These are phyloP conservation scores for Ceratocystis alfenasii DNA, from an alignment of 2,329 filamentous ascomycete species.

Conservation along the genomic window DNA sequence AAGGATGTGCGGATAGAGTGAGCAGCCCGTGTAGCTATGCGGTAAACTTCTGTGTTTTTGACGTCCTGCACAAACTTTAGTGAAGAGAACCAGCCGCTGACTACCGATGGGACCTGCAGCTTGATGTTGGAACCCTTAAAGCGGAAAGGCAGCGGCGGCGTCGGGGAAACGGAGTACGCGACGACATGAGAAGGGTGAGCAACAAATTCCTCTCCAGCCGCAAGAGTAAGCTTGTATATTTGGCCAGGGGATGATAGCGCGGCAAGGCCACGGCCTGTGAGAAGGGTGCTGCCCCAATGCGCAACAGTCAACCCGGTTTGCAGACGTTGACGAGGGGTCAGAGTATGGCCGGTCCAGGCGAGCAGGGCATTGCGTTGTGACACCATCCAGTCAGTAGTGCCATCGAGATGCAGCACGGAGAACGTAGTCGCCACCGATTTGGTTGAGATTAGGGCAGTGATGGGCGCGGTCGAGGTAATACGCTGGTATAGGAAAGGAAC, in stretches of 20 bases:
- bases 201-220: slow-evolving; percentile 76
- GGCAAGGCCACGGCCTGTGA: slow-evolving; percentile 78
- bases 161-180: slow-evolving; percentile 68
- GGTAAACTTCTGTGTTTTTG: slow-evolving; percentile 61
- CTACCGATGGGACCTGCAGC: slow-evolving; percentile 62
- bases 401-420: slow-evolving; percentile 77
- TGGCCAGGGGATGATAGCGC: slow-evolving; percentile 79
- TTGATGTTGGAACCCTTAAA: slow-evolving; percentile 63
- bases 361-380: slow-evolving; percentile 75
- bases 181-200: slow-evolving; percentile 86
- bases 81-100: slow-evolving; percentile 53
- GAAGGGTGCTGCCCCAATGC: slow-evolving; percentile 81
- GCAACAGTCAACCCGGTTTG: slow-evolving; percentile 64
- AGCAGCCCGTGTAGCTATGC: slow-evolving; percentile 49
- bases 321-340: slow-evolving; percentile 62
- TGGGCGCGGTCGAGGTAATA: slow-evolving; percentile 73
- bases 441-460: slow-evolving; percentile 79
- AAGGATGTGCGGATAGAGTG: slow-evolving; percentile 64
- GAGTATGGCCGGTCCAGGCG: slow-evolving; percentile 91
- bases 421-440: slow-evolving; percentile 81
- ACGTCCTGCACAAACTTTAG: slow-evolving; percentile 62
- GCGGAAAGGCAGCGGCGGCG: slow-evolving; percentile 69
- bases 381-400: slow-evolving; percentile 89
- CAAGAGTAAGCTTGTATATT: slow-evolving; percentile 72
- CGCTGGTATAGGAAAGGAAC: slow-evolving; percentile 93